Base-by-base conservation (phyloP, 148 eudicot species). In the Chenopodium album region DNA sequence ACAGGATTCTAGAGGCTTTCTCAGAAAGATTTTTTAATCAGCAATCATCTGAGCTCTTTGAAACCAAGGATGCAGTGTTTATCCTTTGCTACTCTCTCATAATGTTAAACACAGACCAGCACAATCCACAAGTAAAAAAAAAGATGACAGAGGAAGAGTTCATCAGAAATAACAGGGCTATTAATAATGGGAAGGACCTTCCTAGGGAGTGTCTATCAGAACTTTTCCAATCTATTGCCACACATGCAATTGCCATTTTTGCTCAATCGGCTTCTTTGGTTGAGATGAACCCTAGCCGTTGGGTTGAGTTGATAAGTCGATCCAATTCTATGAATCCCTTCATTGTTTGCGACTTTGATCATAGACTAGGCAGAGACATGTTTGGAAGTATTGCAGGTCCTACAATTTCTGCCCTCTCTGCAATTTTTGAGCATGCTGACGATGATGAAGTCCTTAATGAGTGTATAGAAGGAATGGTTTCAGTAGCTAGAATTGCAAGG, bases 81-180 rank as follows among this genome's bases (percentile, higher is more conserved):
- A 84, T 96, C 34, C 87, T 96, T 17, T 92, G 98, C 75, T 96
- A 96, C 63, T 96, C 98, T 23, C 78, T 96, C 47, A 94, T 96
- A 72, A 96, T 96, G 99, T 87, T 96, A 68, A 96, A 96, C 87
- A 96, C 99, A 6, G 99, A 96, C 82, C 98, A 92, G 56, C 98
- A 96, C 75, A 96, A 96, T 71, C 98, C 98, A 9, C 99, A 96
- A 78, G 99, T 96, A 26, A 96, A 96, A 90, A 96, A 91, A 84
- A 96, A 96, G 82, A 96, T 96, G 99, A 92, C 99, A 1, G 99
- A 96, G 82, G 99, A 96, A 11, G 99, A 96, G 76, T 96, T 96
- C 62, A 91, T 96, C 46, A 88, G 87, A 75, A 96, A 96, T 88
- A 96, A 96, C 64, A 79, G 99, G 82, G 92, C 92, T 41, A 96